These are phyloP conservation scores for Dictyostelium purpureum DNA, from an alignment of 78 protist species.

Conservation along the genomic window DNA sequence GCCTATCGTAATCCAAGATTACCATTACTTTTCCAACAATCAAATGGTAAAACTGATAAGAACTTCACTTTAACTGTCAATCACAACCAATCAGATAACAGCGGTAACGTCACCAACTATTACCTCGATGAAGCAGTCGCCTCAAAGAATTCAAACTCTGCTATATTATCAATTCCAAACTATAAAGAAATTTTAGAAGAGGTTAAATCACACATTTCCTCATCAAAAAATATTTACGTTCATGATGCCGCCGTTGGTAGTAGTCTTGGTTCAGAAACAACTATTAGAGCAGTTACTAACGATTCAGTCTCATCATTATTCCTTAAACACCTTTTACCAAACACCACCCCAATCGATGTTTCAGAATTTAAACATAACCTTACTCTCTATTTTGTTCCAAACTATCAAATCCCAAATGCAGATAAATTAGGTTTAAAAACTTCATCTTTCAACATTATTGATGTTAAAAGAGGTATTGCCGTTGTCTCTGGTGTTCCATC, in stretches of 20 bases:
- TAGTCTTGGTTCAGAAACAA: not conserved
- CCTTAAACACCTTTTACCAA: slow-evolving; percentile 55
- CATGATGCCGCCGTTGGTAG: slow-evolving; percentile 59
- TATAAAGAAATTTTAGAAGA: slow-evolving; percentile 19
- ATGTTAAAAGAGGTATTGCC: slow-evolving; percentile 74
- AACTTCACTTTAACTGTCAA: not conserved
- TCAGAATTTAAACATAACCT: slow-evolving; percentile 24
- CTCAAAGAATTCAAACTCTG: no score
- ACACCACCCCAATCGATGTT: not conserved
- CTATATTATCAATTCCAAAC: not conserved
- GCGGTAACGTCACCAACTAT: not conserved
- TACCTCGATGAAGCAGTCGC: slow-evolving; percentile 28
- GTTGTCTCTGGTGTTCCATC: slow-evolving; percentile 52
- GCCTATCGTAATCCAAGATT: slow-evolving; percentile 64
- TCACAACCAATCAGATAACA: not conserved
- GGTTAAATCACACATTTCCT: slow-evolving; percentile 32
- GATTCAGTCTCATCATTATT: slow-evolving; percentile 29
- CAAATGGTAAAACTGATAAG: slow-evolving; percentile 19
- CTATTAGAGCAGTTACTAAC: slow-evolving; percentile 39
- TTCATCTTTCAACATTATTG: slow-evolving; percentile 33
- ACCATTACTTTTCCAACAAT: slow-evolving; percentile 43
- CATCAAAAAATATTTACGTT: slow-evolving; percentile 14
- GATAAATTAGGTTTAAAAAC: not conserved
- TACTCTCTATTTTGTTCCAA: slow-evolving; percentile 55
- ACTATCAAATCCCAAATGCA: not conserved